Percentiles rank a stretch among this genome's conserved stretches.
Evolutionary conservation across 768 basidiomycete genomes (phyloP).

Genomic region (Leccinum ochraceum): DNA sequence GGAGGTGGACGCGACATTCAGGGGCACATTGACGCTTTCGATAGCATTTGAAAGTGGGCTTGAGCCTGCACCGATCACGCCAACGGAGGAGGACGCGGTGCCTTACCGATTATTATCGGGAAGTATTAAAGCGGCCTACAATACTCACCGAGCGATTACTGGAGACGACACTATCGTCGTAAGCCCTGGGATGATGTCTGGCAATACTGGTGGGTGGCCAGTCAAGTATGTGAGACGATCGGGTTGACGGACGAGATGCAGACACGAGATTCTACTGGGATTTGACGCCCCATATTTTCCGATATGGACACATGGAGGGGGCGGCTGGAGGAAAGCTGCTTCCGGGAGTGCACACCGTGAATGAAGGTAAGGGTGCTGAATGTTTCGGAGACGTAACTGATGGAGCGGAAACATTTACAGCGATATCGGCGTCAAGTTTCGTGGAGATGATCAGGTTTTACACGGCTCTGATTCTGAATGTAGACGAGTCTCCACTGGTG

Average conservation of each 20-base stretch:
- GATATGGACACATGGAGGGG: slow-evolving; percentile 48
- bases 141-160: slow-evolving; percentile 44
- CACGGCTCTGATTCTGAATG: slow-evolving; percentile 63
- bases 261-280: slow-evolving; percentile 51
- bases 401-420: slow-evolving; percentile 21
- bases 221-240: neutral
- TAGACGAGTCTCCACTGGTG: slow-evolving; percentile 48
- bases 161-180: slow-evolving; percentile 41
- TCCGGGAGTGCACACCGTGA: slow-evolving; percentile 63
- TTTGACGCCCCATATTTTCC: slow-evolving; percentile 61
- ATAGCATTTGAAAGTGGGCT: slow-evolving; percentile 48
- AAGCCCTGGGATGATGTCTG: slow-evolving; percentile 56
- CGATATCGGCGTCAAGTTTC: slow-evolving; percentile 48
- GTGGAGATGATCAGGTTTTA: slow-evolving; percentile 71
- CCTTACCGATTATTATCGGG: slow-evolving; percentile 58
- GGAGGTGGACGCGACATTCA: slow-evolving; percentile 32
- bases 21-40: slow-evolving; percentile 50
- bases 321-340: slow-evolving; percentile 32
- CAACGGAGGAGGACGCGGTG: slow-evolving; percentile 32
- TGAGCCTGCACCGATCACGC: slow-evolving; percentile 71
- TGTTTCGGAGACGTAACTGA: neutral
- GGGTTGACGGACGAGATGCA: slow-evolving; percentile 13
- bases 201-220: slow-evolving; percentile 45
- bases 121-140: slow-evolving; percentile 62
- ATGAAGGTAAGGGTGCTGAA: slow-evolving; percentile 54